phyloP scores from a whole-genome alignment of 2,329 filamentous ascomycete species.

The Dactylonectria macrodidyma region DNA sequence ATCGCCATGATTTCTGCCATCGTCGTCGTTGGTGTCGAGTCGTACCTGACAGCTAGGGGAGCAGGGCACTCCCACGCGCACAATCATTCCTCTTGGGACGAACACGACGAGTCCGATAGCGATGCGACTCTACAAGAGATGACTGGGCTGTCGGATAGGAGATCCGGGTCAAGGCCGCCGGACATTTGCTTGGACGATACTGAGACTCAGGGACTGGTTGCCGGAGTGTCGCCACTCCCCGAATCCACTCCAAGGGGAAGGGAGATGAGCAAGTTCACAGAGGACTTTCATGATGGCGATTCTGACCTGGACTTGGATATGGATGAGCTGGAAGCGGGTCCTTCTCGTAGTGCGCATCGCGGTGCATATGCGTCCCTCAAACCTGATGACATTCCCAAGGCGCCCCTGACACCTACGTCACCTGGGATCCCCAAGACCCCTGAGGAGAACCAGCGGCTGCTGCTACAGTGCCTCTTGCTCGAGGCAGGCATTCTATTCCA shows the following conservation, averaged over 20 bases:
- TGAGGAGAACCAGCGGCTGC: constrained; percentile 75
- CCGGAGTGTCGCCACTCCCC: constrained; percentile 71
- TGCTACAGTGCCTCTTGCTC: constrained; percentile 84
- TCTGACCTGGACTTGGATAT: constrained; percentile 73
- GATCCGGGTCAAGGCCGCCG: constrained; percentile 59
- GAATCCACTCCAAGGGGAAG: constrained; percentile 62
- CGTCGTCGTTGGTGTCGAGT: constrained; percentile 87
- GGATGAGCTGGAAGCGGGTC: constrained; percentile 70
- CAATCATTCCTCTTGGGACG: constrained; percentile 64
- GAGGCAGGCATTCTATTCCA: constrained; percentile 90
- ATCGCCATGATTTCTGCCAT: constrained; percentile 88
- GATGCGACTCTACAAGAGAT: constrained; percentile 45
- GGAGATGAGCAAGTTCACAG: constrained; percentile 47
- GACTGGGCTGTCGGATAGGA: constrained; percentile 56
- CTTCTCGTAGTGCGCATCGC: constrained; percentile 40
- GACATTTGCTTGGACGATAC: constrained; percentile 67
- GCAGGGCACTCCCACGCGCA: constrained; percentile 75
- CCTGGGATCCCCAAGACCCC: constrained; percentile 53
- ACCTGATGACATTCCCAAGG: constrained; percentile 44
- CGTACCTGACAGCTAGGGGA: constrained; percentile 84
- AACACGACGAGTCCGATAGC: constrained; percentile 58
- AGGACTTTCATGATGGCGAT: constrained; percentile 61
- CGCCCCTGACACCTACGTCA: constrained; percentile 38
- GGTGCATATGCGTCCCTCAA: constrained; percentile 53
- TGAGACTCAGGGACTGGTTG: constrained; percentile 70